A percentile compares a stretch with the other conserved stretches of the same genome.
Conservation (phyloP, 2,329 filamentous ascomycete genomes). For the Xylariaceae sp. region DNA sequence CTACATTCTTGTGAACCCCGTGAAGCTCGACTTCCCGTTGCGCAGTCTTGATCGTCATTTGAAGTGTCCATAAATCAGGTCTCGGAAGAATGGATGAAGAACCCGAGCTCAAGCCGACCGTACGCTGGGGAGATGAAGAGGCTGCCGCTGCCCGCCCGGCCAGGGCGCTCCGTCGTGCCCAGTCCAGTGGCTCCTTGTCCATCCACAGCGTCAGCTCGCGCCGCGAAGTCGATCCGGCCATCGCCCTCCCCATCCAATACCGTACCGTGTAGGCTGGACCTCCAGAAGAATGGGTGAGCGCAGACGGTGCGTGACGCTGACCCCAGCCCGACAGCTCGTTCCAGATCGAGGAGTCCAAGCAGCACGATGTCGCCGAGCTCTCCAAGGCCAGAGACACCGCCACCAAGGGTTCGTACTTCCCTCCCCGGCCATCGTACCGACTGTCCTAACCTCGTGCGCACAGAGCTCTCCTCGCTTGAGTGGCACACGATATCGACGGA, state of each 20-base stretch:
- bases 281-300: neutral
- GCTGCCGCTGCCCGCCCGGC: constrained; percentile 16
- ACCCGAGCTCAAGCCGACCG: constrained; percentile 15
- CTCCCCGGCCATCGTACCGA: too few species aligned
- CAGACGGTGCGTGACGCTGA: too few species aligned
- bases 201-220: constrained; percentile 32
- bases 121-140: constrained; percentile 33
- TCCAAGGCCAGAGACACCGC: constrained; percentile 34
- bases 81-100: constrained; percentile 17
- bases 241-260: constrained; percentile 45
- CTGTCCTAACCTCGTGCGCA: constrained; percentile 9
- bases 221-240: constrained; percentile 32
- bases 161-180: constrained; percentile 16
- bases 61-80: too few species aligned
- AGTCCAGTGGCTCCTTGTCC: constrained; percentile 32
- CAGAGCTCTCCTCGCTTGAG: constrained; percentile 55
- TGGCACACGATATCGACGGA: constrained; percentile 57
- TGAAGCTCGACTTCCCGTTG: neutral
- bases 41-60: neutral
- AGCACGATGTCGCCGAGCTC: constrained; percentile 32
- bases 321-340: constrained; percentile 43
- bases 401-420: constrained; percentile 25
- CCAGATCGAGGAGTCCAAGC: constrained; percentile 48
- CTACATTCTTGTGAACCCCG: neutral
- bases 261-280: constrained; percentile 38